These are phyloP conservation scores for Cucumis sativus DNA, from an alignment of 306 rosid species.

Conservation along the genomic window Cucumber_9930_V3 NC_026661.2:5805001-5805500, in stretches of 20 bases:
- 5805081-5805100: neutral
- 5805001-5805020: neutral
- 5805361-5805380: slow-evolving; percentile 41
- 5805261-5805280: neutral
- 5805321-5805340: neutral
- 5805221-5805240: neutral
- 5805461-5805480: slow-evolving; percentile 53
- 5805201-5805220: neutral
- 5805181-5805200: neutral
- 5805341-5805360: slow-evolving; percentile 23
- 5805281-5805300: neutral
- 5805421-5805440: slow-evolving; percentile 73
- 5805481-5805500: slow-evolving; percentile 67
- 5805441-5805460: slow-evolving; percentile 73
- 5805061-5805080: neutral
- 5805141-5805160: neutral
- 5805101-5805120: neutral
- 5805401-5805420: slow-evolving; percentile 58
- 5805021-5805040: neutral
- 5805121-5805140: neutral
- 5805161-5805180: neutral
- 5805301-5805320: neutral
- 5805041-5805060: neutral
- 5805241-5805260: neutral
- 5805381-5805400: slow-evolving; percentile 43